A percentile compares a stretch with the other conserved stretches of the same genome.
phyloP scores from a whole-genome alignment of 495 filamentous ascomycete species.

The Haplographium delicatum region DNA sequence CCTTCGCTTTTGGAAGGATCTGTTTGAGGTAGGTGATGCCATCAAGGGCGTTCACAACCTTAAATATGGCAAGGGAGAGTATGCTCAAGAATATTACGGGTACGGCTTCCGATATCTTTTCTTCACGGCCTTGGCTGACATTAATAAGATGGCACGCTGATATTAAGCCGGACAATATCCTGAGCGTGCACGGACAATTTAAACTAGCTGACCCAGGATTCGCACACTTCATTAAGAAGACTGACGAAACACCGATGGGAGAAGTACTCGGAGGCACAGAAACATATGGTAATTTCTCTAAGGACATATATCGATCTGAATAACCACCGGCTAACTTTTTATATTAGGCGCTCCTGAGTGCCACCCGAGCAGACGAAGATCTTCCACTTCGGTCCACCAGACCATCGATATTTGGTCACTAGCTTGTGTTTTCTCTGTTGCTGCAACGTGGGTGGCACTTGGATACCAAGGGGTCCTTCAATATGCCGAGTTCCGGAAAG shows the following conservation, averaged over 20 bases:
- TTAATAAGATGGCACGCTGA: constrained; percentile 34
- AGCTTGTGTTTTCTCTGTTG: constrained; percentile 37
- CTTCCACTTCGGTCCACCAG: constrained; percentile 15
- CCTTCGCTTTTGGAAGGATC: too few relatives aligned
- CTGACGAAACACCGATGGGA: constrained; percentile 8
- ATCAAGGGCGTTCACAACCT: too few relatives aligned
- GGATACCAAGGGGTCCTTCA: constrained; percentile 27
- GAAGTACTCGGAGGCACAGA: constrained; percentile 29
- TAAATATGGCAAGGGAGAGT: too few relatives aligned
- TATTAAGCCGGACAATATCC: constrained; percentile 38
- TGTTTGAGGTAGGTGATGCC: too few relatives aligned
- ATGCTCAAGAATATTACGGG: too few relatives aligned
- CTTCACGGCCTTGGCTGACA: background rate
- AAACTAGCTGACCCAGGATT: constrained; percentile 39
- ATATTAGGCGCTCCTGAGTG: constrained; percentile 5
- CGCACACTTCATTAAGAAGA: constrained; percentile 30
- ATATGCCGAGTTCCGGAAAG: constrained; percentile 25
- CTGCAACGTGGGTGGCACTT: constrained; percentile 37
- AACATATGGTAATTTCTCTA: constrained; percentile 29
- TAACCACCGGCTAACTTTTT: too few relatives aligned
- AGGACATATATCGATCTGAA: background rate
- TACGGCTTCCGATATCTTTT: too few relatives aligned
- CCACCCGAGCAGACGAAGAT: constrained; percentile 14
- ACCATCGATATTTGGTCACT: constrained; percentile 39
- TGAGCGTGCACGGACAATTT: constrained; percentile 31